Base-by-base conservation (phyloP, 352 stramenopile genomes). In the Globisporangium solare region DNA sequence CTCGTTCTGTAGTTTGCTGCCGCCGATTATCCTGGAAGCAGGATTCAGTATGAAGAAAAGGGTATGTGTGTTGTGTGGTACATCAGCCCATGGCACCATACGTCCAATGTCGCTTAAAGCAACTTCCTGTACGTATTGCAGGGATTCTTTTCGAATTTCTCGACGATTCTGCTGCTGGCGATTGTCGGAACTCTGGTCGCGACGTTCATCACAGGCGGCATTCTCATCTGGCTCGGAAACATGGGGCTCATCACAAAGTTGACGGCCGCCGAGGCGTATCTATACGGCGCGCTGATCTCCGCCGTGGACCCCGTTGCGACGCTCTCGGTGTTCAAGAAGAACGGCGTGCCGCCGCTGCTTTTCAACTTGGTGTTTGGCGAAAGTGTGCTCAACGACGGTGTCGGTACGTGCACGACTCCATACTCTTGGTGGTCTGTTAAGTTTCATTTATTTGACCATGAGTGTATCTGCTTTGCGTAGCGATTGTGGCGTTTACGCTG, bases 341-440 rank as follows among this genome's bases (percentile, higher is more conserved):
- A 91, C 47, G 78, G 82, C 40, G 83, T 82, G 3, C 83, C 83
- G 43, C 78, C 90, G 15, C 73, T 94, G 21, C 69, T 98, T 6
- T 98, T 98, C 65, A 98, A 98, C 63, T 75, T 98, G 47, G 90
- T 98, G 0, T 98, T 98, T 71, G 95, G 95, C 39, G 95, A 98
- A 70, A 96, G 82, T 54, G 91, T 97, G 63, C 76, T 98, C 4
- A 98, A 98, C 59, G 95, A 98, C 61, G 92, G 89, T 51, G 88
- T 98, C 31, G 84, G 79, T 73, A 73, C 80, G 54, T 90, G 68
- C 47, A 64, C 82, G 21, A 59, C 64, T n/a, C 67, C 73, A 43
- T 47, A 49, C 12, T 54, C 11, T 48, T 51, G 41, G 0, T 55
- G 11, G 13, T 56, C 17, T 49, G 0, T 50, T 63, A 37, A 18